Evolutionary conservation across 495 filamentous ascomycete species (phyloP), one percentile per base, ranked within the genome.

Genomic region (Aspergillus leporis): DNA sequence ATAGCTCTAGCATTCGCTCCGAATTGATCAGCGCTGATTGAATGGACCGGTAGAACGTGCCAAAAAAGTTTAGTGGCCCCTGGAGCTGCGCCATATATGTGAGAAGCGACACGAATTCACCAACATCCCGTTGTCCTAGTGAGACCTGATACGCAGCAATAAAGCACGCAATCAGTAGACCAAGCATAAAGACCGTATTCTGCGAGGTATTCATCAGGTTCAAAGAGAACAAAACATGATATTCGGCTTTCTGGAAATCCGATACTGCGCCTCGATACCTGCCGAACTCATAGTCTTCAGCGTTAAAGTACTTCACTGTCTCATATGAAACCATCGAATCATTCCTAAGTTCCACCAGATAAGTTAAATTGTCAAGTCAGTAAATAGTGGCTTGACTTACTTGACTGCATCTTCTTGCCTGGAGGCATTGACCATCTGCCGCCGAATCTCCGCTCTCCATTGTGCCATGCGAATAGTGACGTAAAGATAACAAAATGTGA

Each of bases 241-340:
- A 93, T 74, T 97, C 94, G 47, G 91, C 90, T 53, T 74, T 78
- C 71, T 98, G 95, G 73, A 86, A 97, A 54, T 88, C 88, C 28
- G 80, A 75, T 21, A 98, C 90, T 4, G 93, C 91, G 3, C 79
- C 71, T 18, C 91, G 82, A 66, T 93, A 97, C 9, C 95, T 87
- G 38, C 86, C 83, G 71, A 96, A 97, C 66, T 98, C 94, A 70
- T 93, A 96, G 7, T 85, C 80, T 69, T 98, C 94, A 3, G 94
- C 93, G 67, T 97, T 97, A 81, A 98, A 98, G 68, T 98, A 98
- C 71, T 98, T 98, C 66, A 98, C 94, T 23, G 94, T 98, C 72
- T 98, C 94, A 70, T 98, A 98, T 12, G 92, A 94, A 36, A 92
- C 87, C 83, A 98, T 95, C 0, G 94, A 97, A 68, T 98, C 95